Base-by-base conservation (phyloP, 495 filamentous ascomycete species). In the Cudoniella acicularis region DNA sequence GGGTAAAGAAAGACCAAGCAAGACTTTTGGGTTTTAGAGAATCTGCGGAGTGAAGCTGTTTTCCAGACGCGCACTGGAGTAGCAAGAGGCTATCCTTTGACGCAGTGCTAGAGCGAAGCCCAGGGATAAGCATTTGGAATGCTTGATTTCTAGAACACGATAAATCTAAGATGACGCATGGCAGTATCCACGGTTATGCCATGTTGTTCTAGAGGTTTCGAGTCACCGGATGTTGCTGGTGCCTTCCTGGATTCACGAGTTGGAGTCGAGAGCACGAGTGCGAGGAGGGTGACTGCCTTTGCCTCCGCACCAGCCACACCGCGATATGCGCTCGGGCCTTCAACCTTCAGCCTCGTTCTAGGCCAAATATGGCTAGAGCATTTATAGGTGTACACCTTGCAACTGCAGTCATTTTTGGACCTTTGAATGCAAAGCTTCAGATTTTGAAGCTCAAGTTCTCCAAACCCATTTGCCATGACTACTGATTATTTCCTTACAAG, bases 401-500 rank as follows among this genome's bases (percentile, higher is more conserved):
- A n/a, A 23, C 25, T 46, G 3, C 20, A 23, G 27, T 36, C 40
- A 45, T 13, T n/a, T n/a, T n/a, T n/a, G n/a, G n/a, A n/a, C n/a
- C n/a, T n/a, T n/a, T n/a, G n/a, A n/a, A n/a, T n/a, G n/a, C n/a
- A n/a, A n/a, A n/a, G n/a, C n/a, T n/a, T n/a, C n/a, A n/a, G n/a
- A n/a, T n/a, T n/a, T n/a, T n/a, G n/a, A n/a, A n/a, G n/a, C n/a
- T n/a, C n/a, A n/a, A n/a, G n/a, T n/a, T n/a, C n/a, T n/a, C n/a
- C n/a, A n/a, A n/a, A n/a, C n/a, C n/a, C n/a, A n/a, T n/a, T 18
- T 17, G 23, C 26, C 10, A 70, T 68, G 66, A 48, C 57, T 54
- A 60, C 57, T 20, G 63, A 64, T 60, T 68, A 62, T 59, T 61
- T 73, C 40, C 16, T 63, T 2, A 40, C 46, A 52, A 60, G 66